Evolutionary conservation across 1,139 yeast genomes (phyloP), one percentile per base, ranked within the genome.

Genomic region (Zygosaccharomyces sapae): DNA sequence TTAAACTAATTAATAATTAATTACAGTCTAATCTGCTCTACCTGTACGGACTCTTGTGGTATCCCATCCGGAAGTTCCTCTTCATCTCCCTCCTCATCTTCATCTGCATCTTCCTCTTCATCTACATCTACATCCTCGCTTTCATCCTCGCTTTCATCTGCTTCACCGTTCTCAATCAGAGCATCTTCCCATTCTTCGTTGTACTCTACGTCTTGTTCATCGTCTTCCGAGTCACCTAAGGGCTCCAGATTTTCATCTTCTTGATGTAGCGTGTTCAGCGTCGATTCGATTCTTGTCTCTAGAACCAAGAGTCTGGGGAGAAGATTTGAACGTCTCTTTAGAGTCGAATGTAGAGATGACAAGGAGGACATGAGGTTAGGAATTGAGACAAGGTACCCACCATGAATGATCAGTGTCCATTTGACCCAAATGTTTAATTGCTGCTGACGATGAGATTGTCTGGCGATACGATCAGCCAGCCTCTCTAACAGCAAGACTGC

Each of bases 341-440:
- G 73, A 2, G 92, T 83, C 16, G 92, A 77, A 60, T 87, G 94
- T 55, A 94, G 72, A 31, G 87, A 79, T 3, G 95, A 80, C 50
- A 94, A 71, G 38, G 86, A 81, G 43, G 76, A 71, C 53, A 79
- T 73, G 53, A 86, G 73, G 55, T 85, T 82, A 39, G 95, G 90
- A 47, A 86, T 72, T 13, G 85, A 76, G 24, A 85, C 69, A 44
- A 77, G 55, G 53, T 81, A 81, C 1, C 95, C 92, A 35, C 98
- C 98, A 65, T 94, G 98, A 34, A 86, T 80, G 41, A 92, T 83
- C 60, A 94, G 73, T 43, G 89, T 83, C 94, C 97, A 90, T 65
- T 90, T 87, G 55, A 90, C 82, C 99, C 99, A 92, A 43, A 80
- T 75, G 54, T 85, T 83, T 54, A 92, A 73, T 51, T 82, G 83